These are phyloP conservation scores for Mycoemilia scoparia DNA, from an alignment of 192 early-diverging fungal genomes.

Conservation along the genomic window DNA sequence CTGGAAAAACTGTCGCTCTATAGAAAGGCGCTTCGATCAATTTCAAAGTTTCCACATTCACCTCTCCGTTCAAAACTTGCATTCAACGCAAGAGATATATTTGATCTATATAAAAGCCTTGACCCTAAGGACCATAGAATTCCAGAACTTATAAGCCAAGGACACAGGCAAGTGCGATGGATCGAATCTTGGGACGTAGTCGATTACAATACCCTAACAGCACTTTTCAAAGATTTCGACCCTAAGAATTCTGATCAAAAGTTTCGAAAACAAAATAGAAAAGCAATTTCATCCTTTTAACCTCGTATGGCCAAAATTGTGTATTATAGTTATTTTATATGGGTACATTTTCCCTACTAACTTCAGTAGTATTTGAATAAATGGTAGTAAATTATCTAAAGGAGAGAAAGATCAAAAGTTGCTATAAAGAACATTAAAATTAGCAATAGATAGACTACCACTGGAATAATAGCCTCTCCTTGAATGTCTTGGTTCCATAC, in stretches of 20 bases:
- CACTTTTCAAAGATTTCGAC: too few species aligned
- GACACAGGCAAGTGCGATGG: constrained; percentile 10
- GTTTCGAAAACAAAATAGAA: too few species aligned
- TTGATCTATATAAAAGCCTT: constrained; percentile 21
- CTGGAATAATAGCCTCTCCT: constrained; percentile 45
- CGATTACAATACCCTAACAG: too few species aligned
- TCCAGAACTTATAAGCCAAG: constrained; percentile 5
- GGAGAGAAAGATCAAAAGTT: not conserved
- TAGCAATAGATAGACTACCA: constrained; percentile 22
- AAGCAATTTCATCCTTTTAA: too few species aligned
- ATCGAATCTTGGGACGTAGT: constrained; percentile 10
- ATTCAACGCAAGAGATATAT: constrained; percentile 16
- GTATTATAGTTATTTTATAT: too few species aligned
- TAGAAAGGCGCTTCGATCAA: constrained; percentile 5
- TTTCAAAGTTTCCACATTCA: constrained; percentile 4
- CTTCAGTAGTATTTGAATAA: constrained; percentile 2
- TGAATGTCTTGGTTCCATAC: constrained; percentile 41
- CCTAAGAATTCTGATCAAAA: too few species aligned
- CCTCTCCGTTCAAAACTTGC: constrained; percentile 12
- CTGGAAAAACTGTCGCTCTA: constrained; percentile 9
- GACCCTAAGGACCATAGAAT: constrained; percentile 1
- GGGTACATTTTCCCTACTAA: constrained; percentile 2
- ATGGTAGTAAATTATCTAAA: too few species aligned
- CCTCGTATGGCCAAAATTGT: too few species aligned
- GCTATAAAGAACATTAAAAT: not conserved